Conservation (phyloP, 176 grass and related monocot genomes). For the Luzula sylvatica region DNA sequence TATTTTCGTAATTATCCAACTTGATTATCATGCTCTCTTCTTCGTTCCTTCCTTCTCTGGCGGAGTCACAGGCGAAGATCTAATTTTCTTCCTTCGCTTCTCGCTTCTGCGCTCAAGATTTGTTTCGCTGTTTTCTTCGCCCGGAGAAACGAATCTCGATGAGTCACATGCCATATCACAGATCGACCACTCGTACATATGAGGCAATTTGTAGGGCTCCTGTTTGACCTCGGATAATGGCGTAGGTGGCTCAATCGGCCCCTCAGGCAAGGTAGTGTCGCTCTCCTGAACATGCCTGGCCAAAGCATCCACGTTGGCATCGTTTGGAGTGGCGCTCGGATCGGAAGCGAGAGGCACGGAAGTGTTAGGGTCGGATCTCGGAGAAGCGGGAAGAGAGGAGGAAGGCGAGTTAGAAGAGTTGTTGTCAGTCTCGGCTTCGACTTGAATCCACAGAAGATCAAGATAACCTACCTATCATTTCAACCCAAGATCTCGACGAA, state of each 20-base stretch:
- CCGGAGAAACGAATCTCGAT: too few relatives aligned
- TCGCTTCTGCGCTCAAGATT: too few relatives aligned
- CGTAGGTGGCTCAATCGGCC: constrained; percentile 62
- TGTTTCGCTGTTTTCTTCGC: too few relatives aligned
- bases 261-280: constrained; percentile 49
- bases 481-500: constrained; percentile 1
- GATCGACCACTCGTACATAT: constrained; percentile 86
- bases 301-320: constrained; percentile 53
- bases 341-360: not conserved
- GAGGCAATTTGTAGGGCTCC: constrained; percentile 80
- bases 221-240: constrained; percentile 71
- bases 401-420: constrained; percentile 1
- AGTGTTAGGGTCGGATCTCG: not conserved
- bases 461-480: too few relatives aligned
- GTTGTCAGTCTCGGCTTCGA: too few relatives aligned
- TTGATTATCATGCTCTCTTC: too few relatives aligned
- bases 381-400: not conserved
- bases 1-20: too few relatives aligned
- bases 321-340: constrained; percentile 12
- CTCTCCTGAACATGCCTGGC: constrained; percentile 64
- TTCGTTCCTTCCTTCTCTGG: too few relatives aligned
- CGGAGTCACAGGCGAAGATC: too few relatives aligned
- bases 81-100: too few relatives aligned
- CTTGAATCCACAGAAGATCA: constrained; percentile 18
- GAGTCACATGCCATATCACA: constrained; percentile 98